Conservation (phyloP, 2,329 filamentous ascomycete genomes). For the Colletotrichum viniferum region DNA sequence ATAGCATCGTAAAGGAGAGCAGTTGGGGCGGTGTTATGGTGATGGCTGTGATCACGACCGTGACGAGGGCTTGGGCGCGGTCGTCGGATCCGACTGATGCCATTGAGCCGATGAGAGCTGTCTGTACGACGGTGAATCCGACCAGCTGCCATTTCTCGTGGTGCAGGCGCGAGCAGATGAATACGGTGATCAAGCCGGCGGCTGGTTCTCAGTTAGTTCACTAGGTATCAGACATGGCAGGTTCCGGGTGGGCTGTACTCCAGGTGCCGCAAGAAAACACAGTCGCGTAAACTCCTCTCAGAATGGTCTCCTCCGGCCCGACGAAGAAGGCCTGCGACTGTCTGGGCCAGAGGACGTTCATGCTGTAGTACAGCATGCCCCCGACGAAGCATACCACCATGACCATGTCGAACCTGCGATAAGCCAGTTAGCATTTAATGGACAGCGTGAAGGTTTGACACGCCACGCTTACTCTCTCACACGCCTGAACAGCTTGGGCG, state of each 20-base stretch:
- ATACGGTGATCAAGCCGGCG: neutral
- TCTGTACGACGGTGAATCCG: slow-evolving; percentile 34
- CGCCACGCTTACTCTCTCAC: slow-evolving; percentile 25
- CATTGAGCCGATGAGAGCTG: slow-evolving; percentile 38
- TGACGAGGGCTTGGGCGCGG: slow-evolving; percentile 36
- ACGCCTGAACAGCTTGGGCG: slow-evolving; percentile 31
- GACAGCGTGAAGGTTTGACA: neutral
- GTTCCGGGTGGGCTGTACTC: neutral
- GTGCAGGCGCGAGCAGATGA: slow-evolving; percentile 28
- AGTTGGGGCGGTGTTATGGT: slow-evolving; percentile 36
- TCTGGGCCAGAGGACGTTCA: slow-evolving; percentile 34
- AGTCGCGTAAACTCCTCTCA: slow-evolving; percentile 31
- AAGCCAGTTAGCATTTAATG: neutral
- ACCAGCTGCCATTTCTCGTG: slow-evolving; percentile 41
- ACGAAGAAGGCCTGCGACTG: slow-evolving; percentile 31
- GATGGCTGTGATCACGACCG: slow-evolving; percentile 32
- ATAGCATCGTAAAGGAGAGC: slow-evolving; percentile 38
- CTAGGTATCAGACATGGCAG: neutral
- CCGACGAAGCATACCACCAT: slow-evolving; percentile 34
- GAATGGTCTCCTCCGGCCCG: slow-evolving; percentile 24
- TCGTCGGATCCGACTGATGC: slow-evolving; percentile 34
- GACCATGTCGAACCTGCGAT: slow-evolving; percentile 30
- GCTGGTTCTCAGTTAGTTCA: neutral
- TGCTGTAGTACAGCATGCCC: slow-evolving; percentile 35
- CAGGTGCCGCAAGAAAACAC: slow-evolving; percentile 34